Evolutionary conservation across 495 filamentous ascomycete genomes (phyloP), one percentile per base, ranked within the genome.

Genomic region (Cercophora scortea): DNA sequence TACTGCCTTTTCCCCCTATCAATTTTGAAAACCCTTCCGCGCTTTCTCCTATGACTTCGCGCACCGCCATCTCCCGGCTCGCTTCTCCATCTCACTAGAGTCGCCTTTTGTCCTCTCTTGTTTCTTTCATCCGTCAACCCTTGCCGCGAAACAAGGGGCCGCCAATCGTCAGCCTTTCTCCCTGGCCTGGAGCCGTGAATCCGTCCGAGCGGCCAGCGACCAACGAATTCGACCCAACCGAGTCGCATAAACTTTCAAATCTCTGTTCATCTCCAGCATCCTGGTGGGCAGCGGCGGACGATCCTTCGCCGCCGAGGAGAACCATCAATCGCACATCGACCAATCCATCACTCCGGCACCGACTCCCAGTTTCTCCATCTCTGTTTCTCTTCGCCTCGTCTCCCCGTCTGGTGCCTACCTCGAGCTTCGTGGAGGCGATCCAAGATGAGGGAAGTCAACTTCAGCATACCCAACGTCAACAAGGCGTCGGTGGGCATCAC

Each of bases 401-500:
- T 60, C 58, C 60, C 59, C 56, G 53, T 59, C 57, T 66, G 59
- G 65, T 61, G 63, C 63, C 63, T 60, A 54, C 61, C 61, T 60
- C 59, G 58, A 58, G 42, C 43, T 45, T 54, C 60, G 56, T 52
- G 43, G 58, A 55, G 60, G 60, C 60, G 46, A 65, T 54, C 55
- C 76, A 82, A 71, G 58, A 97, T 98, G 93, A 88, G 93, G 71
- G 93, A 98, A 82, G 90, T 96, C 75, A 98, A 98, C 70, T 98
- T 97, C 73, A 96, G 93, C 73, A 96, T 98, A 65, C 93, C 93
- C 36, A 95, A 93, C 80, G 90, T 94, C 79, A 98, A 98, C 76
- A 98, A 97, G 84, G 93, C 93, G 58, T 95, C 93, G 51, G 93
- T 98, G 66, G 92, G 93, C 61, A 98, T 98, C 76, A 97, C 93